Evolutionary conservation across 2,329 filamentous ascomycete genomes (phyloP).

Genomic region (Alternaria incomplexa): DNA sequence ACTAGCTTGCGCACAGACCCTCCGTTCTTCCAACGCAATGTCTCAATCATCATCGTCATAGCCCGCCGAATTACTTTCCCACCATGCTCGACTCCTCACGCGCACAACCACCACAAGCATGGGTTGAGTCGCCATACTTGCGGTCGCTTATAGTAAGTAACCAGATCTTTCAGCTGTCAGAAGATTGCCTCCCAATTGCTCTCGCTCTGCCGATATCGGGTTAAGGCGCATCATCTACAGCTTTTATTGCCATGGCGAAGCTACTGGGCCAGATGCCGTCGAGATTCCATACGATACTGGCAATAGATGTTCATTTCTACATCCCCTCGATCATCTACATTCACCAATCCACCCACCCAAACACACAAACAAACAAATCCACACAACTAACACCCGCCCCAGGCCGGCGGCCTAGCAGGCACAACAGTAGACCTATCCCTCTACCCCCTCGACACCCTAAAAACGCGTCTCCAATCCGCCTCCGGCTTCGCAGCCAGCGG

Average conservation of each 20-base stretch:
- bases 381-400: conserved; percentile 7
- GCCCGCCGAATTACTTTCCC: conserved; percentile 2
- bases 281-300: no score
- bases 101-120: conserved; percentile 26
- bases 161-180: not conserved
- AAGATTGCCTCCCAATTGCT: not conserved
- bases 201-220: not conserved
- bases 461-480: conserved; percentile 91
- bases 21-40: not conserved
- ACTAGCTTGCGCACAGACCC: conserved; percentile 34
- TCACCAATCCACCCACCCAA: no score
- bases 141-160: conserved; percentile 54
- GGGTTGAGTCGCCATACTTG: conserved; percentile 56
- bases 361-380: not conserved
- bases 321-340: not conserved
- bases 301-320: not conserved
- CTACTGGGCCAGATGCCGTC: not conserved
- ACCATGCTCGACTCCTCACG: conserved; percentile 39
- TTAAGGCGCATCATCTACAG: not conserved
- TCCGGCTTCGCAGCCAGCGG: conserved; percentile 79
- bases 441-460: conserved; percentile 97
- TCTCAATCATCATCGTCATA: conserved; percentile 5
- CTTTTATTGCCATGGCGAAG: not conserved
- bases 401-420: conserved; percentile 89
- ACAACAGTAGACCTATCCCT: conserved; percentile 96